These are phyloP conservation scores for Cladobotryum mycophilum DNA, from an alignment of 2,329 filamentous ascomycete species.

Conservation along the genomic window DNA sequence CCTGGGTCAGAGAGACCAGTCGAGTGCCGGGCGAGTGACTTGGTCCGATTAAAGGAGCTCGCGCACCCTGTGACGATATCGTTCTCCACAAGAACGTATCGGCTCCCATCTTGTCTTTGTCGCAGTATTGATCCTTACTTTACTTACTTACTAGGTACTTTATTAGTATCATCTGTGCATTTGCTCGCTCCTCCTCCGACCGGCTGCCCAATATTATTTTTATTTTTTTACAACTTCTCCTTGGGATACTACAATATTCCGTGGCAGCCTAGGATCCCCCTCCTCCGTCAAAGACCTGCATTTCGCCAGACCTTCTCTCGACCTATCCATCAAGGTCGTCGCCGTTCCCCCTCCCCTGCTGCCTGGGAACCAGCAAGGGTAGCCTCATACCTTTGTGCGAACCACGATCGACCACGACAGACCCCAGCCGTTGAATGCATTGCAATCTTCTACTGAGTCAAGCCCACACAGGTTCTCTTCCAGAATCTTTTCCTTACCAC, in stretches of 20 bases:
- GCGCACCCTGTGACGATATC: conserved; percentile 13
- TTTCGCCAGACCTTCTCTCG: not conserved
- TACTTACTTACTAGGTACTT: not conserved
- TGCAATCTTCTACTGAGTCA: not conserved
- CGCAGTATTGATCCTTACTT: not conserved
- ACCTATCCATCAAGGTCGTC: not conserved
- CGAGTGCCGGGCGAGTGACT: conserved; percentile 14
- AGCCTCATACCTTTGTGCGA: not conserved
- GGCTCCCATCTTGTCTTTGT: not conserved
- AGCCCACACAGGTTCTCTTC: not conserved
- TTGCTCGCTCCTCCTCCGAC: not conserved
- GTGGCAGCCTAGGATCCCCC: not conserved
- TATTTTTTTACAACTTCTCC: too few species aligned
- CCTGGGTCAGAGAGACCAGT: conserved; percentile 6
- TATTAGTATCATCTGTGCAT: not conserved
- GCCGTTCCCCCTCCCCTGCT: not conserved
- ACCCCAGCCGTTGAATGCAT: not conserved
- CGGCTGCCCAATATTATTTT: not conserved
- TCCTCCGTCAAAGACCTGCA: not conserved
- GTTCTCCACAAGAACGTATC: conserved; percentile 11
- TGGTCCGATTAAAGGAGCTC: conserved; percentile 12
- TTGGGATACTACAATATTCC: not conserved
- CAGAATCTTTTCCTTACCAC: not conserved
- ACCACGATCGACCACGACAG: conserved; percentile 2
- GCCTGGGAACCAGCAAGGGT: not conserved